Evolutionary conservation across 257 asterid species (phyloP), one percentile per base, ranked within the genome.

Genomic region (Plantago ovata): DNA sequence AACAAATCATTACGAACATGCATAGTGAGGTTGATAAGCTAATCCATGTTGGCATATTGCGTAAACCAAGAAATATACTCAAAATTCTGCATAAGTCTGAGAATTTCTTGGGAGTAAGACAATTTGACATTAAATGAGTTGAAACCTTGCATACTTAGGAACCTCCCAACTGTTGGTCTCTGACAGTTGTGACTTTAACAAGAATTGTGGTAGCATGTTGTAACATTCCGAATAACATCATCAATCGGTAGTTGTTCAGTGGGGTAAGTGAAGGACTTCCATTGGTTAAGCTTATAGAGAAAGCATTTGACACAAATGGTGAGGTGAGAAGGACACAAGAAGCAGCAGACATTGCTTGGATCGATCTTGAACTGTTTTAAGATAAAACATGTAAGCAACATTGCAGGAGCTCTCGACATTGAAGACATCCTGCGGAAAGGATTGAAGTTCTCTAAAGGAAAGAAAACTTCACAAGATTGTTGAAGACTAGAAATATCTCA

Each of bases 281-380:
- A 39, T 60, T 48, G 1, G 77, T 55, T 2, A 71, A 46, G 13
- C 59, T 59, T n/a, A 58, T 69, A 3, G 77, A 77, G 59, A 62
- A 73, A 56, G 13, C 60, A 6, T 15, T 66, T 9, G 64, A 69
- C 15, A 50, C 38, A 23, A 66, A 60, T 6, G 43, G 42, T 33
- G 70, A 44, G 3, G 38, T 63, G 0, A 15, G 6, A 7, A 64
- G 49, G 39, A 33, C 71, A 9, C 60, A 57, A 23, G 53, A 71
- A 0, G 70, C 78, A 22, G 81, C 75, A 4, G 64, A 65, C 18
- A 32, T 51, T 4, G 44, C 42, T 9, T 77, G 79, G 79, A 61
- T 59, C 3, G 59, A 53, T 19, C 71, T 70, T 6, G 72, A 66
- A 2, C 6, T 28, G 33, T 28, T 28, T 28, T 6, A 28, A 28